Conservation (phyloP, 345 rosid species). For the Populus deltoides region DNA sequence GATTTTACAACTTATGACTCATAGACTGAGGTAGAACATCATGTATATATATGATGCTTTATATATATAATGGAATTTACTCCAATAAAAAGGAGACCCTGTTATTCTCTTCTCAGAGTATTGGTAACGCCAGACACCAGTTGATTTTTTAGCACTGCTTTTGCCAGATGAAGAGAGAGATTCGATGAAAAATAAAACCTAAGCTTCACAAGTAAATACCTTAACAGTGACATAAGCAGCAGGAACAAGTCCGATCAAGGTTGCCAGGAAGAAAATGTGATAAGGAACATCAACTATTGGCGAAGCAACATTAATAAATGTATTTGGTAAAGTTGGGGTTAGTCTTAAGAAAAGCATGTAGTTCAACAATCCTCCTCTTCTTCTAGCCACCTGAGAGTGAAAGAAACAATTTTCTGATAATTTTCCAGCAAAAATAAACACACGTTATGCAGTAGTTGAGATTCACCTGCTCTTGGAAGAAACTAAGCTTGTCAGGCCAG, state of each 20-base stretch:
- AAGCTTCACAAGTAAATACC: conserved; percentile 36
- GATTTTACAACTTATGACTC: too few species aligned
- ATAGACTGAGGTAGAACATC: not conserved
- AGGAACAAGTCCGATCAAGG: conserved; percentile 82
- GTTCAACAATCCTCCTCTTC: conserved; percentile 64
- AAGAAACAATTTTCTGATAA: conserved; percentile 13
- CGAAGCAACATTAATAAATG: conserved; percentile 89
- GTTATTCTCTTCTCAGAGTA: too few species aligned
- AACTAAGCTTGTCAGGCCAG: conserved; percentile 87
- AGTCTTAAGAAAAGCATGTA: conserved; percentile 88
- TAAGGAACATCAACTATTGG: conserved; percentile 89
- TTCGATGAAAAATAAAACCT: not conserved
- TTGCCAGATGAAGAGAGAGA: not conserved
- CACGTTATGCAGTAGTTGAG: conserved; percentile 2
- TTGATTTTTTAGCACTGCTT: not conserved
- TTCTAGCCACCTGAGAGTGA: conserved; percentile 63
- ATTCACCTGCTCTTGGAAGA: conserved; percentile 87
- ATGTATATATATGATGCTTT: not conserved
- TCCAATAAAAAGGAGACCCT: not conserved
- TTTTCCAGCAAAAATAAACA: not conserved
- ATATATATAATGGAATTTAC: not conserved
- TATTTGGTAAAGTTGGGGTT: conserved; percentile 89
- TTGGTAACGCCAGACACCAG: not conserved
- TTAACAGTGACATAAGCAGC: conserved; percentile 89
- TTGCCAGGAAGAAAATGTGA: conserved; percentile 77